Evolutionary conservation across 169 alveolate species (phyloP).

Genomic region (Besnoitia besnoiti): DNA sequence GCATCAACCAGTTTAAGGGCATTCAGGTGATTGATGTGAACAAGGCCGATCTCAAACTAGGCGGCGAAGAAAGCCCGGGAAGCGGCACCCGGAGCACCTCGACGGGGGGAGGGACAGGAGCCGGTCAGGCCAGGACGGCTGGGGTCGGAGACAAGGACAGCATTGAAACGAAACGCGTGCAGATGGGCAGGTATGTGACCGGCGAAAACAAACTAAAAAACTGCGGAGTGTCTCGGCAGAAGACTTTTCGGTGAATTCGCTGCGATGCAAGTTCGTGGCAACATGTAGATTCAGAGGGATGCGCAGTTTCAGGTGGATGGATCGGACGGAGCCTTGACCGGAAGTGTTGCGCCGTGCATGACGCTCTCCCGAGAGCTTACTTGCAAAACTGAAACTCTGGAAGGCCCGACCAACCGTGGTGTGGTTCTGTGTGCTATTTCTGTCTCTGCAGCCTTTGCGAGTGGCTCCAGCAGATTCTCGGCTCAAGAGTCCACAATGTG

Average conservation of each 20-base stretch:
- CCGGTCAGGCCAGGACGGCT: not conserved
- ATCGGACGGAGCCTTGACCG: no score
- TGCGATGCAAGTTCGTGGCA: no score
- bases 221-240: no score
- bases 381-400: not conserved
- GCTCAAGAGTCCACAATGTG: slow-evolving; percentile 75
- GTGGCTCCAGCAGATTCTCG: slow-evolving; percentile 65
- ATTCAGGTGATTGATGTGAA: slow-evolving; percentile 92
- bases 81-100: not conserved
- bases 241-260: no score
- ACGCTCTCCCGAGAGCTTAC: no score
- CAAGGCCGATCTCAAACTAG: slow-evolving; percentile 92
- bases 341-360: no score
- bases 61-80: slow-evolving; percentile 79
- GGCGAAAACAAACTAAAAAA: no score
- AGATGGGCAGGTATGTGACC: slow-evolving; percentile 7
- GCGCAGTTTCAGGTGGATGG: no score
- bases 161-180: not conserved
- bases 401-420: not conserved
- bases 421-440: not conserved
- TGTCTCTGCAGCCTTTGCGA: slow-evolving; percentile 49
- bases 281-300: no score
- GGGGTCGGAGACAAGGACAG: not conserved
- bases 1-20: slow-evolving; percentile 90
- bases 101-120: not conserved